Conservation (phyloP, 306 rosid species). For the Vigna trinervia region DNA sequence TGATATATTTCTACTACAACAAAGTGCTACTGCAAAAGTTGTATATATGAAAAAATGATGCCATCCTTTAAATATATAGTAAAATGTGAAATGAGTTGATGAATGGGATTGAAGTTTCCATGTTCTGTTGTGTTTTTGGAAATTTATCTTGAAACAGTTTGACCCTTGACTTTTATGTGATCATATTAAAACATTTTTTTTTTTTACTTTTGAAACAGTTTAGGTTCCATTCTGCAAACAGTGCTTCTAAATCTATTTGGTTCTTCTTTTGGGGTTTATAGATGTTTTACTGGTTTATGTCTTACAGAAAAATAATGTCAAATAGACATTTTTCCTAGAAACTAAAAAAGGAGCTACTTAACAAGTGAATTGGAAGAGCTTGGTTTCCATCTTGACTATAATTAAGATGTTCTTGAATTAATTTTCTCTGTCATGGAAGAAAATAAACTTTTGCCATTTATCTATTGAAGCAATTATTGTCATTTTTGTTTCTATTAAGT, state of each 20-base stretch:
- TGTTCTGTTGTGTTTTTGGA: slow-evolving; percentile 10
- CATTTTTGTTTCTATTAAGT: slow-evolving; percentile 24
- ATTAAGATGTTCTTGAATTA: slow-evolving; percentile 33
- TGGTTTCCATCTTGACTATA: slow-evolving; percentile 34
- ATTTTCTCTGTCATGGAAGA: slow-evolving; percentile 22
- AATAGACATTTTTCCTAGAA: background rate
- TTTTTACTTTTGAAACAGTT: background rate
- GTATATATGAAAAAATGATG: slow-evolving; percentile 4
- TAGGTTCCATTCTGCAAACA: background rate
- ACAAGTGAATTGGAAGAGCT: slow-evolving; percentile 7
- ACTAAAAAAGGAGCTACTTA: slow-evolving; percentile 28
- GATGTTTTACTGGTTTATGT: slow-evolving; percentile 10
- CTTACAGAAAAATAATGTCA: slow-evolving; percentile 10
- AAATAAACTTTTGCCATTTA: slow-evolving; percentile 29
- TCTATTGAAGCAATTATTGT: slow-evolving; percentile 35
- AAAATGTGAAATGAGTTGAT: slow-evolving; percentile 29
- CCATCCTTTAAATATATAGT: slow-evolving; percentile 2
- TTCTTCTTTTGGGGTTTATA: slow-evolving; percentile 5
- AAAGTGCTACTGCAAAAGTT: slow-evolving; percentile 22
- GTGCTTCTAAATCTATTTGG: slow-evolving; percentile 10
- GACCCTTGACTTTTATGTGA: slow-evolving; percentile 1
- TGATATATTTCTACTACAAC: slow-evolving; percentile 20
- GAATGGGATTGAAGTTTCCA: slow-evolving; percentile 22
- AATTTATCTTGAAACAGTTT: slow-evolving; percentile 22
- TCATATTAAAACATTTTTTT: background rate